Percentiles rank a stretch among this genome's conserved stretches.
phyloP scores from a whole-genome alignment of 106 monocot species.

The Gastrodia elata region DNA sequence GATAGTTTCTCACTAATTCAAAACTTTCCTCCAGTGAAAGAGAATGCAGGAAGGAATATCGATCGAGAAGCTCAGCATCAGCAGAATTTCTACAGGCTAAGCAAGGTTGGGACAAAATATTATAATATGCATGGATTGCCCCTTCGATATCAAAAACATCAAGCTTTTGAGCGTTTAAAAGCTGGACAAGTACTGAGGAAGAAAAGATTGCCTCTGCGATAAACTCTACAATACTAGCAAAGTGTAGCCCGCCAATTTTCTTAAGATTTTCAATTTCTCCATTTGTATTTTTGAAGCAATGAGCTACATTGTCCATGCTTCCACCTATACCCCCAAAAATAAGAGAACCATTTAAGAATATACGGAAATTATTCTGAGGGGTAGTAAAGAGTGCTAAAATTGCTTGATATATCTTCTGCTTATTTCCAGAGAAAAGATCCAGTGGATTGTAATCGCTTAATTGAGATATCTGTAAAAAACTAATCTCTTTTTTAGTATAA shows the following conservation, averaged over 20 bases:
- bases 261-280: slow-evolving; percentile 21
- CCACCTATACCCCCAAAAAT: slow-evolving; percentile 70
- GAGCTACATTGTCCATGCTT: slow-evolving; percentile 14
- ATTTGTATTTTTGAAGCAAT: not conserved
- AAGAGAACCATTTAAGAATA: slow-evolving; percentile 70
- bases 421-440: slow-evolving; percentile 82
- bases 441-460: slow-evolving; percentile 80
- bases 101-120: slow-evolving; percentile 58
- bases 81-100: slow-evolving; percentile 41
- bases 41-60: slow-evolving; percentile 50
- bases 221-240: slow-evolving; percentile 47
- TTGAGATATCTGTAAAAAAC: slow-evolving; percentile 46
- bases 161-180: slow-evolving; percentile 62
- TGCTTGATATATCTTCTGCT: slow-evolving; percentile 54
- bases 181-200: slow-evolving; percentile 38
- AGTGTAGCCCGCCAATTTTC: slow-evolving; percentile 22
- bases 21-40: slow-evolving; percentile 49
- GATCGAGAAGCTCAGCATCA: slow-evolving; percentile 22
- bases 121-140: slow-evolving; percentile 79
- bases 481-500: not conserved
- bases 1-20: slow-evolving; percentile 54
- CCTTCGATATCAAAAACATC: slow-evolving; percentile 85
- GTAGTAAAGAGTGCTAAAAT: slow-evolving; percentile 49
- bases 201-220: slow-evolving; percentile 40
- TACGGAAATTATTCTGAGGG: slow-evolving; percentile 76